These are phyloP conservation scores for Strombidium stylifer DNA, from an alignment of 73 alveolate genomes.

Conservation along the genomic window DNA sequence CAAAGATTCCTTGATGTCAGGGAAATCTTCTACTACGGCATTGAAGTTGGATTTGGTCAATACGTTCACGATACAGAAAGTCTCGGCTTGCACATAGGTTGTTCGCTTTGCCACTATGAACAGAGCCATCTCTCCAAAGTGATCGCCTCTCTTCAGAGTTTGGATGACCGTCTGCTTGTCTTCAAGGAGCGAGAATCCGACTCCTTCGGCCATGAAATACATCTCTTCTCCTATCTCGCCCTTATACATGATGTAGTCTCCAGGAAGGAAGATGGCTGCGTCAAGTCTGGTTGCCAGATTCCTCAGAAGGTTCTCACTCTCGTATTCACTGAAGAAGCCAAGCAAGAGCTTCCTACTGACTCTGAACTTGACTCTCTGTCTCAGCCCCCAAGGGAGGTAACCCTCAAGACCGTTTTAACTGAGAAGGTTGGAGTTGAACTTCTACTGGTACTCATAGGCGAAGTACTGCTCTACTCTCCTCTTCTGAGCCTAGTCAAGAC, in stretches of 20 bases:
- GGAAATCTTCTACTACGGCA: conserved; percentile 28
- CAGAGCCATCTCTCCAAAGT: conserved; percentile 71
- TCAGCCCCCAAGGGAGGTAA: conserved; percentile 29
- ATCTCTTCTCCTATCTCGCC: conserved; percentile 69
- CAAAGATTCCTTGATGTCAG: conserved; percentile 33
- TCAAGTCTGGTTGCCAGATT: conserved; percentile 36
- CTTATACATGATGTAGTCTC: conserved; percentile 53
- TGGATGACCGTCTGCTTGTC: conserved; percentile 52
- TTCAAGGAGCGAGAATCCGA: conserved; percentile 44
- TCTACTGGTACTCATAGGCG: conserved; percentile 11
- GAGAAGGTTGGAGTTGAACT: neutral
- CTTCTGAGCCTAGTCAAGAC: conserved; percentile 7
- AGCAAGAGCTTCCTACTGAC: conserved; percentile 36
- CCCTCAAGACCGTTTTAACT: neutral
- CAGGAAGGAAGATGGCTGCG: conserved; percentile 51
- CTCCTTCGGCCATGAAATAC: conserved; percentile 69
- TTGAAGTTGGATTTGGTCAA: conserved; percentile 51
- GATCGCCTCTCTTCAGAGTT: conserved; percentile 40
- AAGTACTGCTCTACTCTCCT: conserved; percentile 24
- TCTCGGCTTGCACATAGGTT: conserved; percentile 54
- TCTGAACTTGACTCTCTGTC: conserved; percentile 27
- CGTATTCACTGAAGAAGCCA: conserved; percentile 35
- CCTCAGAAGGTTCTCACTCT: conserved; percentile 44
- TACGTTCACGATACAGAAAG: conserved; percentile 40
- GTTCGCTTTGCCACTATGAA: conserved; percentile 47